Base-by-base conservation (phyloP, 306 rosid genomes). In the Clitoria ternatea region DNA sequence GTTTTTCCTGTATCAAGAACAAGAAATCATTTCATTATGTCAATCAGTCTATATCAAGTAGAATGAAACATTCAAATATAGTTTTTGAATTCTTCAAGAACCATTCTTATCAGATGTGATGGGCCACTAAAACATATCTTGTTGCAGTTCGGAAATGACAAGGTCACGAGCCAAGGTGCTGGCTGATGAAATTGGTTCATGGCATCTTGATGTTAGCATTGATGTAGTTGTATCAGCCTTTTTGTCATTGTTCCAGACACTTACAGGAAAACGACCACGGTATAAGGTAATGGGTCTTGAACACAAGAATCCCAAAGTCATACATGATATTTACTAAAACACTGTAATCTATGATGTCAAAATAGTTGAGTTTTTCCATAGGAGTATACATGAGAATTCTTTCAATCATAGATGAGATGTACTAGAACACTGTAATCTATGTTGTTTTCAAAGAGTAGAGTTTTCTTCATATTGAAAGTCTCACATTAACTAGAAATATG, bases 141-240 rank as follows among this genome's bases (percentile, higher is more conserved):
- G 56, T 82, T 84, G 77, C 90, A 90, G 98, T 80, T 93, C 97
- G 29, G 94, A 88, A 55, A 80, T 75, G 60, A 93, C 98, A 59
- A 87, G 72, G 66, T 77, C 66, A 6, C 80, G 94, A 36, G 98
- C 97, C 30, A 93, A 89, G 84, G 70, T 81, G 35, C 80, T 93
- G 67, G 96, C 97, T 39, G 89, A 84, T 79, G 98, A 93, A 76
- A 81, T 93, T 62, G 98, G 98, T 69, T 77, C 98, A 6, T 93
- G 98, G 98, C 98, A 93, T 84, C 97, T 93, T 76, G 85, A 93
- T 53, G 88, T 94, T 70, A 76, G 78, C 85, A 94, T 94, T 30
- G 99, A 94, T 62, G 86, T 78, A 64, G 92, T 94, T 79, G 74
- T 91, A 32, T 86, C 92, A 13, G 77, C 97, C 15, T 76, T 94